Conservation (phyloP, 495 filamentous ascomycete species). For the Talaromyces adpressus region DNA sequence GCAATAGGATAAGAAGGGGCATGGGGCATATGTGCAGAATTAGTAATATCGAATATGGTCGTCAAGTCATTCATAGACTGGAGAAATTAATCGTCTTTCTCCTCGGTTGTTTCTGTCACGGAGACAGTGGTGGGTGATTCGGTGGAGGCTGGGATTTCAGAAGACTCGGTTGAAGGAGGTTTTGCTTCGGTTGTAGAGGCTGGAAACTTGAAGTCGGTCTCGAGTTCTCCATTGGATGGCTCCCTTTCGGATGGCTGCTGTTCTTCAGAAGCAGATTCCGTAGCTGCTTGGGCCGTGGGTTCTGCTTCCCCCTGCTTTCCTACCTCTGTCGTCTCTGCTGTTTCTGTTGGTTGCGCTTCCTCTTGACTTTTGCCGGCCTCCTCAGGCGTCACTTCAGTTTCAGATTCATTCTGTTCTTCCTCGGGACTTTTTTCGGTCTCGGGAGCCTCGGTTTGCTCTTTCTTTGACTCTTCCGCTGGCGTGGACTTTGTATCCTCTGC, state of each 20-base stretch:
- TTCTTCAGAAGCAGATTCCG: background rate
- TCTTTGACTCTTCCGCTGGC: background rate
- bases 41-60: background rate
- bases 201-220: background rate
- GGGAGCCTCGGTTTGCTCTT: background rate
- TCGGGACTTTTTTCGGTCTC: background rate
- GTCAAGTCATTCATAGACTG: constrained; percentile 1
- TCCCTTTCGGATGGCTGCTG: background rate
- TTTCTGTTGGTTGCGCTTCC: background rate
- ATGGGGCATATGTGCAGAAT: background rate
- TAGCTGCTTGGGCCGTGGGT: background rate
- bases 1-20: background rate
- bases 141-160: background rate
- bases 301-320: background rate
- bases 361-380: background rate
- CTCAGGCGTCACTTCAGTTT: background rate
- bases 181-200: background rate
- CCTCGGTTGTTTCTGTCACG: background rate
- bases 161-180: background rate
- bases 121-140: background rate
- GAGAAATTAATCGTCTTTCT: constrained; percentile 1
- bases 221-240: background rate
- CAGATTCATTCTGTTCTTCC: background rate
- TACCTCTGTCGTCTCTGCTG: background rate
- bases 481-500: background rate